Percentiles rank a stretch among this genome's conserved stretches.
phyloP scores from a whole-genome alignment of 2,329 filamentous ascomycete genomes.

The Apiospora phragmitis region DNA sequence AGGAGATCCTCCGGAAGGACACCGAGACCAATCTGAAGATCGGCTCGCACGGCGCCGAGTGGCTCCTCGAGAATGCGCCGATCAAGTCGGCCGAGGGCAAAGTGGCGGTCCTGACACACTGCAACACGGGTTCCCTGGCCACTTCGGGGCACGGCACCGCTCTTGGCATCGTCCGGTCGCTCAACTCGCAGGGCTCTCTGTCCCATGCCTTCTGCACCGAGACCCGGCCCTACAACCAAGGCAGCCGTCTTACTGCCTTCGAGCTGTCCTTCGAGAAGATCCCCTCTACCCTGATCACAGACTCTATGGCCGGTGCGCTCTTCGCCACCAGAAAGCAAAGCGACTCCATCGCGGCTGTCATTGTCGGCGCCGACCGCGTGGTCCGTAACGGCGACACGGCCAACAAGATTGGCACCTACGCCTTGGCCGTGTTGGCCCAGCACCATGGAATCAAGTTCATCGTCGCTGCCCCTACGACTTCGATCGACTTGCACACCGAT shows the following conservation, averaged over 20 bases:
- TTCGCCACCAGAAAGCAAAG: constrained; percentile 63
- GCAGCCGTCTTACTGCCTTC: constrained; percentile 90
- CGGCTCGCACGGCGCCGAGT: constrained; percentile 78
- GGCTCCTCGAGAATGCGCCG: constrained; percentile 66
- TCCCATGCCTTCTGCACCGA: constrained; percentile 93
- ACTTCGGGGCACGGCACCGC: constrained; percentile 98
- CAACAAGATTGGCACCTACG: constrained; percentile 97
- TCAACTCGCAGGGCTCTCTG: constrained; percentile 66
- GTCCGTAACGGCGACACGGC: constrained; percentile 96
- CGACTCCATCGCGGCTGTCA: constrained; percentile 77
- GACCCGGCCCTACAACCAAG: constrained; percentile 97
- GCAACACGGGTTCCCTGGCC: constrained; percentile 95
- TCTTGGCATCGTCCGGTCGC: constrained; percentile 85
- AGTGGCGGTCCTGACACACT: constrained; percentile 91
- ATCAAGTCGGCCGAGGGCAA: constrained; percentile 46
- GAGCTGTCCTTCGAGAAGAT: constrained; percentile 95
- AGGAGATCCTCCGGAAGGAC: constrained; percentile 85
- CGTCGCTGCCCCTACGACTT: constrained; percentile 91
- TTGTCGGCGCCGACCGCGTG: constrained; percentile 93
- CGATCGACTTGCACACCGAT: constrained; percentile 81
- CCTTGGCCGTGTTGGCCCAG: constrained; percentile 84
- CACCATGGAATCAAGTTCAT: constrained; percentile 92
- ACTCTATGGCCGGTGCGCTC: constrained; percentile 93
- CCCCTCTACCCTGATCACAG: constrained; percentile 87
- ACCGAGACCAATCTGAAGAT: constrained; percentile 85